Evolutionary conservation across 371 early-diverging fungal species (phyloP), one percentile per base, ranked within the genome.

Genomic region (Rhizopus arrhizus): DNA sequence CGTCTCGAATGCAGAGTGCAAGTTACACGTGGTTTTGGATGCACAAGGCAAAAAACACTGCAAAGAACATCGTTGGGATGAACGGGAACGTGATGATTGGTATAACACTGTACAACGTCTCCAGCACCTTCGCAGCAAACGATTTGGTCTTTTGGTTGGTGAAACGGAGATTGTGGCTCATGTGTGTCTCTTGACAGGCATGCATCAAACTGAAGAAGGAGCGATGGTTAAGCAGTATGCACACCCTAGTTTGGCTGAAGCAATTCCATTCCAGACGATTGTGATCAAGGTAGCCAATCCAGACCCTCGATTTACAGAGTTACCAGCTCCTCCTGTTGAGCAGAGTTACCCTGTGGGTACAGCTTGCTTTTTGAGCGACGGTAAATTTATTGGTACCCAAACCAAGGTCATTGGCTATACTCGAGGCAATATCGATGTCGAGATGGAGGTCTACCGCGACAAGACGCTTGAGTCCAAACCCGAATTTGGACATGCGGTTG

Each of bases 211-310:
- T 32, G 81, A 85, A 29, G 88, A 93, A 59, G 98, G 98, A 7
- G 84, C 94, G 0, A 66, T 95, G 15, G 82, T 89, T 57, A 95
- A 94, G 70, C 91, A 93, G 57, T 97, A 89, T 66, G 85, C 81
- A 2, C 84, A 84, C 49, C 80, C 83, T 6, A 79, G 68, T n/a
- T 78, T 84, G 46, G 86, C 87, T 40, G 77, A 78, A 2, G 76
- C 86, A 10, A 80, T 87, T 46, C 83, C 94, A 10, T 65, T 93
- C 9, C 92, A 93, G 64, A 81, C 86, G 1, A 71, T 90, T 8
- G 88, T 93, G 6, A 77, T 78, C 38, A 72, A 65, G 35, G 80
- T 84, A 3, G 75, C 75, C 34, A 76, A 81, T 53, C 86, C 84
- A 15, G 96, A 96, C 62, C 82, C 89, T 15, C 85, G 96, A 12